phyloP scores from a whole-genome alignment of 106 monocot genomes.

The Dendrobium catenatum region DNA sequence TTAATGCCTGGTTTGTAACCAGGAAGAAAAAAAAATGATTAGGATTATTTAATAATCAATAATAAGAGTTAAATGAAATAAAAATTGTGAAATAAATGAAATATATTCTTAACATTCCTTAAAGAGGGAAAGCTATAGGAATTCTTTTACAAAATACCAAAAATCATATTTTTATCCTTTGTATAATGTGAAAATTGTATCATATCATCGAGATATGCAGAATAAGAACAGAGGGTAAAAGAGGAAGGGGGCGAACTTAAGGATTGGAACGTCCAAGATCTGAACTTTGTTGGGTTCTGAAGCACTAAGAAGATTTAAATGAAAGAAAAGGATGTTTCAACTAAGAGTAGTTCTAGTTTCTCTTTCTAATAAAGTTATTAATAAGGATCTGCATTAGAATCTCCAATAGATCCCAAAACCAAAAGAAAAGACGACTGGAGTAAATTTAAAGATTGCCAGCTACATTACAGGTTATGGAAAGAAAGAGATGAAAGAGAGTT shows the following conservation, averaged over 20 bases:
- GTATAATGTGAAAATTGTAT: no score
- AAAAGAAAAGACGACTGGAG: neutral
- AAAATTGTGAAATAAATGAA: no score
- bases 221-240: neutral
- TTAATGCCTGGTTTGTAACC: no score
- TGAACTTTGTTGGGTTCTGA: neutral
- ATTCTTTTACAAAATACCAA: no score
- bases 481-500: neutral
- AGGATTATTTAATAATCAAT: no score
- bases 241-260: neutral
- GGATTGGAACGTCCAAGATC: neutral
- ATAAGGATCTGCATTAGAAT: neutral
- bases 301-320: neutral
- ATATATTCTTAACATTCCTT: no score
- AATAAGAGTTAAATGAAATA: no score
- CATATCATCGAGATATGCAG: neutral
- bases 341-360: neutral
- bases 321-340: neutral
- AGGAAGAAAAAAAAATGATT: no score
- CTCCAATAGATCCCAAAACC: neutral
- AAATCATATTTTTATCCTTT: no score
- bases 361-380: neutral
- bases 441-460: neutral
- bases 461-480: no score
- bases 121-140: no score